Evolutionary conservation across 495 filamentous ascomycete species (phyloP), one percentile per base, ranked within the genome.

Genomic region (Parmelia sp.): DNA sequence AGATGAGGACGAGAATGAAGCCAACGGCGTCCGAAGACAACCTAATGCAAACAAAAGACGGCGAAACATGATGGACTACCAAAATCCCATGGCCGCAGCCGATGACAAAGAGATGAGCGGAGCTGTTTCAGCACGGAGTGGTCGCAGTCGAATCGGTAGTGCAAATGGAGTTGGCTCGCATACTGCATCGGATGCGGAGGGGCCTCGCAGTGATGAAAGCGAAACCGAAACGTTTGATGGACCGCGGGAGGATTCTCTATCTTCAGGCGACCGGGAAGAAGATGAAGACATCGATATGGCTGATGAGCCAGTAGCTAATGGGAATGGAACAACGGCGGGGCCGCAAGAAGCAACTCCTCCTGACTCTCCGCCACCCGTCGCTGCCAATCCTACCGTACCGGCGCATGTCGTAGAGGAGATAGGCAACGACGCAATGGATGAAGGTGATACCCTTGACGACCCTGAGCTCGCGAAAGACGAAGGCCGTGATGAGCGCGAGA

Each of bases 1-100:
- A 60, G 91, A 96, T 65, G 94, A 97, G 69, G 91, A 96, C 1
- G 81, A 90, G 71, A 88, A 87, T 56, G 82, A 82, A 47, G 80
- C 82, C 23, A 88, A 91, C 59, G 93, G 92, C 44, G 79, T 91
- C 37, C 77, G 75, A 37, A 82, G 78, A 61, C 88, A 90, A 69
- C 80, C 85, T 6, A 63, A 59, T 42, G 83, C 84, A 57, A 76
- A 75, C 33, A 76, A 79, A 58, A 82, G 85, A 64, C 81, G 86
- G 51, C 76, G 85, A 47, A 86, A 88, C 56, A 89, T 91, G 61
- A 82, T 84, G 69, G 91, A 89, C 68, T 92, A 85, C 74, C 79
- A 84, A 39, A 85, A 89, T 67, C 73, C 86, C 29, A 66, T 82
- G 65, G 84, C 86, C 57, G 75, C 78, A 39, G 72, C 81, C 4